Evolutionary conservation across 768 basidiomycete genomes (phyloP).

Genomic region (Mycena galericulata): DNA sequence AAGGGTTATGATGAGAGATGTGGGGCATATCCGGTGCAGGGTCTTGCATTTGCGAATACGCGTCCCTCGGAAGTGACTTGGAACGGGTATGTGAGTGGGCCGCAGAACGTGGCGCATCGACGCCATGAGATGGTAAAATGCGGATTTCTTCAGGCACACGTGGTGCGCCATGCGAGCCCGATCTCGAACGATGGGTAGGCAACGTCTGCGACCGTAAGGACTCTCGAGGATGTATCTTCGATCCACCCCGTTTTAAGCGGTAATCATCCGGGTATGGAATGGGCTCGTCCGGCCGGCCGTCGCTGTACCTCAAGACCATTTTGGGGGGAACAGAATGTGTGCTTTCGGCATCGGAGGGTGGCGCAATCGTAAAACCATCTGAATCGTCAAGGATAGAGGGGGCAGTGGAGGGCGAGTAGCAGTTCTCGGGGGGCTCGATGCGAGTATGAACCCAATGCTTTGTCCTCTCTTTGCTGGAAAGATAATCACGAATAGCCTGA

Average conservation of each 20-base stretch:
- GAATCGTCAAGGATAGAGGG: constrained; percentile 63
- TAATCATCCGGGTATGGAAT: constrained; percentile 62
- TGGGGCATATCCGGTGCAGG: constrained; percentile 30
- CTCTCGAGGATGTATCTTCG: constrained; percentile 41
- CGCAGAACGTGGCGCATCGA: constrained; percentile 48
- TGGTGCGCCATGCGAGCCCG: constrained; percentile 51
- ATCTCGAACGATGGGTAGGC: constrained; percentile 52
- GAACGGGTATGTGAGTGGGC: constrained; percentile 54
- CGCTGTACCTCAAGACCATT: constrained; percentile 77
- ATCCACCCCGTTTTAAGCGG: constrained; percentile 32
- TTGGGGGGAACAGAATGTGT: constrained; percentile 71
- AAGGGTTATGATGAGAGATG: constrained; percentile 44
- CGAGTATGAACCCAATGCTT: constrained; percentile 71
- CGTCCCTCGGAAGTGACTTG: constrained; percentile 58
- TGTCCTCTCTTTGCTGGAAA: constrained; percentile 71
- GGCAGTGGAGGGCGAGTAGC: constrained; percentile 70
- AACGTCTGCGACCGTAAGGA: constrained; percentile 46
- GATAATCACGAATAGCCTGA: constrained; percentile 68
- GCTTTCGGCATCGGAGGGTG: constrained; percentile 62
- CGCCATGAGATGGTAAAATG: constrained; percentile 65
- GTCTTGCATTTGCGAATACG: constrained; percentile 44
- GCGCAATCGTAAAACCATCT: constrained; percentile 49
- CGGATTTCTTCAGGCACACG: constrained; percentile 70
- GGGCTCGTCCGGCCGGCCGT: constrained; percentile 73
- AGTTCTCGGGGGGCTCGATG: constrained; percentile 47